These are phyloP conservation scores for Cryptosporidium ryanae DNA, from an alignment of 169 alveolate species.

Conservation along the genomic window DNA sequence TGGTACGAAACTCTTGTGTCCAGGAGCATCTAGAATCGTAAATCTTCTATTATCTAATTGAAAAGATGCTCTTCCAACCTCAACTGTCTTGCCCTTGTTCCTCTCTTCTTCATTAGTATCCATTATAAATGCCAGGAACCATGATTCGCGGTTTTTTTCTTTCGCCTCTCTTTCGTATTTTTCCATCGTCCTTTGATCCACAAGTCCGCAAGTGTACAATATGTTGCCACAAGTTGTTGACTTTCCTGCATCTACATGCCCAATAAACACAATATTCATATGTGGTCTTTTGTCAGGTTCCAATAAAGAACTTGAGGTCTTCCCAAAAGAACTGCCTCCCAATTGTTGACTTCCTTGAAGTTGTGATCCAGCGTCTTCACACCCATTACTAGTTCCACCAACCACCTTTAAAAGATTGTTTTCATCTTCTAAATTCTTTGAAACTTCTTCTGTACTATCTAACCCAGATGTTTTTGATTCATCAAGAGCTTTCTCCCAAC, in stretches of 20 bases:
- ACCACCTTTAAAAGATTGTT: background rate
- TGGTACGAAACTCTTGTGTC: slow-evolving; percentile 99
- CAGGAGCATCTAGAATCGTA: slow-evolving; percentile 99
- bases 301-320: slow-evolving; percentile 4
- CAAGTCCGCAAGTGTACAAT: slow-evolving; percentile 90
- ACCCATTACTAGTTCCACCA: background rate
- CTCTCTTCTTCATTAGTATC: slow-evolving; percentile 99
- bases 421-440: background rate
- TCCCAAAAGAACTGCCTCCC: background rate
- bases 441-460: background rate
- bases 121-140: slow-evolving; percentile 99
- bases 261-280: slow-evolving; percentile 97
- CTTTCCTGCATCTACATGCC: slow-evolving; percentile 99
- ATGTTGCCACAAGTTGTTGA: slow-evolving; percentile 98
- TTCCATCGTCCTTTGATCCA: slow-evolving; percentile 95
- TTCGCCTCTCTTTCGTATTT: slow-evolving; percentile 98
- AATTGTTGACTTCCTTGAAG: background rate
- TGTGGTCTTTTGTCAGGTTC: slow-evolving; percentile 91
- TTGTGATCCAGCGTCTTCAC: background rate
- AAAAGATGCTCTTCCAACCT: slow-evolving; percentile 97
- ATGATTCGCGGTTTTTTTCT: slow-evolving; percentile 97
- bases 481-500: slow-evolving; percentile 50
- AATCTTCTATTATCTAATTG: slow-evolving; percentile 93
- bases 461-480: background rate
- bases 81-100: slow-evolving; percentile 98